Base-by-base conservation (phyloP, 192 early-diverging fungal genomes). In the Geosiphon pyriformis region DNA sequence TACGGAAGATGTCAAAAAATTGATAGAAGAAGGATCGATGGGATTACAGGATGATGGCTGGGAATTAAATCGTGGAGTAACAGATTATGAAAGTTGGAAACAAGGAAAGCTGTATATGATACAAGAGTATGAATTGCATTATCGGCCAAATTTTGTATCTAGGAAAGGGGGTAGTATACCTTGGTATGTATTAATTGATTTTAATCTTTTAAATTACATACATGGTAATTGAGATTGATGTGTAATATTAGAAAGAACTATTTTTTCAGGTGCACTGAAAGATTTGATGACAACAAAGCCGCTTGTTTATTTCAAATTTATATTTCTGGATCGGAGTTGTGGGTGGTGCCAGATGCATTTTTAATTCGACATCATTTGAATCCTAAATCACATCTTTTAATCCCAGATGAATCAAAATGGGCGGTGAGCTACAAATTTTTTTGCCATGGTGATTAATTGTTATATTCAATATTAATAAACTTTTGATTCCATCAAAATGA, bases 121-220 rank as follows among this genome's bases (percentile, higher is more conserved):
- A 8, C 73, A 81, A 35, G 75, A 81, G 33, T 85, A 83, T 53
- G 83, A 85, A 51, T 74, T 81, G n/a, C 82, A 81, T 53, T 85
- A 83, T 65, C 72, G 74, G 27, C 83, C 83, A 18, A 78, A 81
- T 7, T 80, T 85, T 8, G 65, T 85, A 23, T 56, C 74, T 26
- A 79, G 76, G 34, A 78, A 77, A 54, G 74, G 74, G 7, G 74
- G 73, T 46, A 77, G 74, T 51, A 33, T 35, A n/a, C 70, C 78
- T 31, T 85, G 75, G 75, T 70, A 56, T 51, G 53, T 53, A 31
- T 61, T 4, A 18, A 3, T 27, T 25, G 25, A 30, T 65, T 17
- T 52, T n/a, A n/a, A n/a, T n/a, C n/a, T n/a, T n/a, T n/a, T n/a
- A n/a, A n/a, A n/a, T n/a, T n/a, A n/a, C n/a, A n/a, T n/a, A n/a